Percentiles rank a stretch among this genome's conserved stretches.
Conservation (phyloP, 768 basidiomycete genomes). For the Tremella yokohamensis region DNA sequence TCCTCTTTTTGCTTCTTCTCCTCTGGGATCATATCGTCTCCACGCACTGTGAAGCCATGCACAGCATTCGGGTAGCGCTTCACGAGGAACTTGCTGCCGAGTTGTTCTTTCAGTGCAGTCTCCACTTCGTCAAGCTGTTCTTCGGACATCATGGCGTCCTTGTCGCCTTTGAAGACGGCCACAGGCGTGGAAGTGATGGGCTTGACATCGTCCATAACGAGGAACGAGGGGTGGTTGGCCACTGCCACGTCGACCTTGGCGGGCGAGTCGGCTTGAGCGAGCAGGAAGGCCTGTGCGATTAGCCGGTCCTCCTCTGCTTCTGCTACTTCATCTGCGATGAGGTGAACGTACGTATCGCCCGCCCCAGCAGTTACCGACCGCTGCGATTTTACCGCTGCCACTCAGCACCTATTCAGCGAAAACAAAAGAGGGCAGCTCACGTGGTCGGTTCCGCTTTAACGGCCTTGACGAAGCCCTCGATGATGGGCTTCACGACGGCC, state of each 20-base stretch:
- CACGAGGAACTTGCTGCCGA: slow-evolving; percentile 35
- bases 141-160: slow-evolving; percentile 42
- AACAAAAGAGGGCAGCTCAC: slow-evolving; percentile 17
- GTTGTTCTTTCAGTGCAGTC: slow-evolving; percentile 24
- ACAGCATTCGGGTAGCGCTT: slow-evolving; percentile 37
- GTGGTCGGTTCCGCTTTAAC: slow-evolving; percentile 42
- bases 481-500: slow-evolving; percentile 47
- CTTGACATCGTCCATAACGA: slow-evolving; percentile 44
- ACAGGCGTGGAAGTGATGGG: slow-evolving; percentile 37
- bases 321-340: not conserved
- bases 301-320: not conserved
- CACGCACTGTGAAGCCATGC: slow-evolving; percentile 50
- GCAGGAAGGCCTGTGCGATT: slow-evolving; percentile 19
- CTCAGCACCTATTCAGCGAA: not conserved
- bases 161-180: slow-evolving; percentile 42
- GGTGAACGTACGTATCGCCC: slow-evolving; percentile 38
- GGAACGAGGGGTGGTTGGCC: slow-evolving; percentile 53
- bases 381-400: slow-evolving; percentile 44
- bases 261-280: slow-evolving; percentile 32
- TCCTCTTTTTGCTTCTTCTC: slow-evolving; percentile 48
- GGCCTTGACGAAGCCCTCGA: slow-evolving; percentile 47
- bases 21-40: slow-evolving; percentile 37
- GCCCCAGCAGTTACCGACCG: slow-evolving; percentile 53
- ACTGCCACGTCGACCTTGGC: slow-evolving; percentile 39
- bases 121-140: slow-evolving; percentile 32